Evolutionary conservation across 345 rosid genomes (phyloP), one percentile per base, ranked within the genome.

Genomic region (Eucalyptus curtisii): DNA sequence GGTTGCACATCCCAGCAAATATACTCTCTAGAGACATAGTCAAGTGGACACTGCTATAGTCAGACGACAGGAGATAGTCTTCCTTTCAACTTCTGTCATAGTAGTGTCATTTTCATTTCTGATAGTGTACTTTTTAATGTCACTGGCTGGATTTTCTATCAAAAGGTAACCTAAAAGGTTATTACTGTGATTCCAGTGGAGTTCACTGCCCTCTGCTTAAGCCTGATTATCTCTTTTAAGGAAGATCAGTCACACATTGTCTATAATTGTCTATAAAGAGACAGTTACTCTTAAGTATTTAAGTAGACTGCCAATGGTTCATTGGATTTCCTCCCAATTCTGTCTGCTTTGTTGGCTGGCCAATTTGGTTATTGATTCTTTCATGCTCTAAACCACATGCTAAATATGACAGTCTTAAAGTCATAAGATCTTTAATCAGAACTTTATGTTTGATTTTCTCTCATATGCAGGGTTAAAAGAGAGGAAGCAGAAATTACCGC

Each of bases 401-500:
- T 47, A 10, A 37, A 10, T 37, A 76, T 37, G 82, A 71, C 82
- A 76, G 24, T 37, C 47, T 76, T 76, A 37, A 20, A 37, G 47
- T 76, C 47, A 10, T 40, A 37, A 76, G 82, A 76, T 76, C 82
- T 76, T 40, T 37, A 76, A 40, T 44, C 47, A 40, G 82, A 37
- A 40, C 47, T 76, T 9, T 37, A 40, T 40, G 47, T 40, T 76
- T 40, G 47, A 76, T 40, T 76, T 76, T 76, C 82, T 76, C 47
- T 76, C 47, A 76, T 37, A 37, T 22, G 82, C 94, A 98, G 99
- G 92, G 86, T 53, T 45, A 95, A 94, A 92, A 96, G 96, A 57
- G 99, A 96, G 90, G 98, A 98, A 94, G 97, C 98, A 48, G 95
- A 96, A 93, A 96, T 98, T 87, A 94, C 89, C 33, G 98, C 98